Evolutionary conservation across 768 basidiomycete species (phyloP), one percentile per base, ranked within the genome.

Genomic region (Mycena filopes): DNA sequence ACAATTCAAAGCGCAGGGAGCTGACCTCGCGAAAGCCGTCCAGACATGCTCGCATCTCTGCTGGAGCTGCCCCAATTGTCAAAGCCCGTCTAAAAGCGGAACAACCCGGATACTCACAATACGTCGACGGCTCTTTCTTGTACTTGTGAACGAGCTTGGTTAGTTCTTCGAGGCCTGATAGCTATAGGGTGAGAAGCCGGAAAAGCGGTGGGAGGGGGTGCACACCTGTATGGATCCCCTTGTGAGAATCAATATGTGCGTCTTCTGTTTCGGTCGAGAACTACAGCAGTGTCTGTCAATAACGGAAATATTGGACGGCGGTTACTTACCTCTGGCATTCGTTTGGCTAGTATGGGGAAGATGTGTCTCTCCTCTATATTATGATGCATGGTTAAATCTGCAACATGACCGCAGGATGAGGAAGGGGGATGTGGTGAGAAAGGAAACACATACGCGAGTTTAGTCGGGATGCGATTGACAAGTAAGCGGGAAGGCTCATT

Each of bases 331-430:
- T 67, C 72, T 15, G 83, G 80, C 81, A 89, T 85, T 28, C 75
- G 76, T 66, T 80, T 79, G 1, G 80, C 86, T 16, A 89, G 77
- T 7, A 81, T 65, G 2, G 86, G 86, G 72, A 88, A 89, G 28
- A 88, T 71, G 63, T 81, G 75, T 16, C 75, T 73, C 71, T 87
- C 86, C 67, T 87, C 86, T 62, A 85, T 84, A 13, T 81, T 84
- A 70, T 88, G 87, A 68, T 89, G 87, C 67, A 80, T 76, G 2
- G 81, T 85, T 46, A 89, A 73, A 60, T 85, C 87, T 88, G 71
- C 10, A 13, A 38, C 41, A 41, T 10, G 18, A 36, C n/a, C n/a
- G n/a, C n/a, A 36, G 36, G 12, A 5, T 20, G 23, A 40, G 28
- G 18, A 29, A 56, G 31, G 61, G 60, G 45, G 13, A 26, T 23